Percentiles rank a stretch among this genome's conserved stretches.
Conservation (phyloP, 768 basidiomycete genomes). For the Podaxis mareebaensis region DNA sequence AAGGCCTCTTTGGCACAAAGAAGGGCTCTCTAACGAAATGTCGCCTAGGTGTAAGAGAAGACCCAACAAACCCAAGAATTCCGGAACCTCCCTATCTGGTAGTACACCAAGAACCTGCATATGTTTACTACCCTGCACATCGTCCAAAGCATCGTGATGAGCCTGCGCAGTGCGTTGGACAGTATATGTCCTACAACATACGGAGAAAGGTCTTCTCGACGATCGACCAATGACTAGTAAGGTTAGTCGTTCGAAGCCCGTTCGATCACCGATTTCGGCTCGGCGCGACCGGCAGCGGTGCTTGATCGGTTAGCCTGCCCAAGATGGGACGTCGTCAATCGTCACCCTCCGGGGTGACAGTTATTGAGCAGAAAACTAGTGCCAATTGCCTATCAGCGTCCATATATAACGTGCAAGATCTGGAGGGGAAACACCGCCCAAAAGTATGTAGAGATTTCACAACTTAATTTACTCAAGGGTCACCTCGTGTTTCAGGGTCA, state of each 20-base stretch:
- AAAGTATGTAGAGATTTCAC: neutral
- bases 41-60: neutral
- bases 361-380: neutral
- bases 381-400: neutral
- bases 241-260: neutral
- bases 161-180: neutral
- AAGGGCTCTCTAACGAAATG: neutral
- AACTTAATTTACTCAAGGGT: neutral
- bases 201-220: neutral
- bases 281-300: neutral
- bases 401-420: neutral
- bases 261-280: neutral
- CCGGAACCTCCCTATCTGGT: neutral
- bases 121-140: conserved; percentile 4
- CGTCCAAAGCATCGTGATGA: neutral
- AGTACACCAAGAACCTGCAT: neutral
- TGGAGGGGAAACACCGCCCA: neutral
- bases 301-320: neutral
- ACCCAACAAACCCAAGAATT: neutral
- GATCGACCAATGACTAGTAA: neutral
- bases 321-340: neutral
- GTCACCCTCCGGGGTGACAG: conserved; percentile 12
- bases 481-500: conserved; percentile 6
- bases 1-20: neutral
- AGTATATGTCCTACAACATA: conserved; percentile 6